Evolutionary conservation across 331 rosid species (phyloP).

Genomic region (Telfairia occidentalis): DNA sequence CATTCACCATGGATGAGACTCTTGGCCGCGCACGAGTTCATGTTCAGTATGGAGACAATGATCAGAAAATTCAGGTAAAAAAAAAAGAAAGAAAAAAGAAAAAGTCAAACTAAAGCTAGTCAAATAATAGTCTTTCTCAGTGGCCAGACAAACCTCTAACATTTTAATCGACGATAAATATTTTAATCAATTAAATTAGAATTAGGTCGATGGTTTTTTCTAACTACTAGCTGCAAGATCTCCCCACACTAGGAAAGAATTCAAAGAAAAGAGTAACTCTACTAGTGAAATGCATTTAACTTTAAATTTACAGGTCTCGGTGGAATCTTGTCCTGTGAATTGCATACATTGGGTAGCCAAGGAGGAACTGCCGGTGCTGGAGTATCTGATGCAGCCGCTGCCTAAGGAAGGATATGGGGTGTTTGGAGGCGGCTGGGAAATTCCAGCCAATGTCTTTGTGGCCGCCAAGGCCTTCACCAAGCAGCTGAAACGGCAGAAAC

Average conservation of each 20-base stretch:
- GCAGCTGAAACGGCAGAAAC: slow-evolving; percentile 22
- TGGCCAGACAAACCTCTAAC: too few relatives aligned
- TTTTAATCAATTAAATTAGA: too few relatives aligned
- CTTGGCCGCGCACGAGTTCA: slow-evolving; percentile 59
- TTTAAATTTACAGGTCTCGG: slow-evolving; percentile 59
- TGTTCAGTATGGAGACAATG: slow-evolving; percentile 57
- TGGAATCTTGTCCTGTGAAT: slow-evolving; percentile 71
- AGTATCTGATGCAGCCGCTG: slow-evolving; percentile 61
- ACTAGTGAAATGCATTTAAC: too few relatives aligned
- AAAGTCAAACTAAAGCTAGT: too few relatives aligned
- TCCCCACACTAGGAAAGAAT: too few relatives aligned
- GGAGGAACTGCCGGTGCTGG: slow-evolving; percentile 49
- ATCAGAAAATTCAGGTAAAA: slow-evolving; percentile 46
- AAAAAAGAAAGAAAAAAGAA: too few relatives aligned
- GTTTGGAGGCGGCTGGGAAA: slow-evolving; percentile 87
- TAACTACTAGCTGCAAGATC: too few relatives aligned
- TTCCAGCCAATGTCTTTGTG: slow-evolving; percentile 51
- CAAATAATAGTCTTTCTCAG: too few relatives aligned
- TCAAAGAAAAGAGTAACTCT: too few relatives aligned
- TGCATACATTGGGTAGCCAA: slow-evolving; percentile 68
- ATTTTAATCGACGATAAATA: too few relatives aligned
- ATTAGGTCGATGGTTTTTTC: too few relatives aligned
- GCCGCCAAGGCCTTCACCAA: slow-evolving; percentile 54
- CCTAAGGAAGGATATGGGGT: slow-evolving; percentile 56
- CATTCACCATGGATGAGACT: slow-evolving; percentile 57